Percentiles rank a stretch among this genome's conserved stretches.
Evolutionary conservation across 2,329 filamentous ascomycete genomes (phyloP).

Genomic region (Penicillium digitatum): DNA sequence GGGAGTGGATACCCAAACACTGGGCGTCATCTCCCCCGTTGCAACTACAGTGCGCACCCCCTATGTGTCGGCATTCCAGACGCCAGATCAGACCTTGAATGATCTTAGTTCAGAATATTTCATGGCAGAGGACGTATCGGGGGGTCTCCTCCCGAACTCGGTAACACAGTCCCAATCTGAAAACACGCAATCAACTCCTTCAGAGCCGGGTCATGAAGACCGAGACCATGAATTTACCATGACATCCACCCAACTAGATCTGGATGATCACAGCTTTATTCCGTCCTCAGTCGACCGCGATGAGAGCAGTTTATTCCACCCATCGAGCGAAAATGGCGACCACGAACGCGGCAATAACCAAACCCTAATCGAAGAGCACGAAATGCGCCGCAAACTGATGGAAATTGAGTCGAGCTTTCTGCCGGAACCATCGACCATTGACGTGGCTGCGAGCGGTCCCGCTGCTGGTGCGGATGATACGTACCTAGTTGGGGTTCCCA

Average conservation of each 20-base stretch:
- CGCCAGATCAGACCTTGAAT: constrained; percentile 32
- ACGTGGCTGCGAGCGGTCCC: constrained; percentile 29
- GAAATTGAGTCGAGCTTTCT: constrained; percentile 63
- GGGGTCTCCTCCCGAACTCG: constrained; percentile 22
- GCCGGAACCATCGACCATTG: constrained; percentile 51
- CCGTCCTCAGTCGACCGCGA: constrained; percentile 35
- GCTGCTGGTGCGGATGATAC: constrained; percentile 42
- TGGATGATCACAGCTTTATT: constrained; percentile 29
- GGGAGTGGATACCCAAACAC: constrained; percentile 28
- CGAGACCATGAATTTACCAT: constrained; percentile 16
- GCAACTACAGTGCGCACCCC: constrained; percentile 19
- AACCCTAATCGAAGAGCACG: constrained; percentile 52
- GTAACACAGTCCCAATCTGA: constrained; percentile 7
- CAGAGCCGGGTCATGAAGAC: constrained; percentile 14
- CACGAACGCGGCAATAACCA: constrained; percentile 37
- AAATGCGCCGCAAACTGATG: constrained; percentile 58
- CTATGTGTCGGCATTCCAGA: constrained; percentile 27
- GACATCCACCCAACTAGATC: constrained; percentile 17
- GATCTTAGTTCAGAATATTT: constrained; percentile 28
- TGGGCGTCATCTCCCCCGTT: constrained; percentile 30
- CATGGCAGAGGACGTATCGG: constrained; percentile 32
- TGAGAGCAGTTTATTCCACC: constrained; percentile 32
- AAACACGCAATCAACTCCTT: constrained; percentile 5
- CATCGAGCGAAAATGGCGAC: constrained; percentile 33
- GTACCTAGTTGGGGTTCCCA: constrained; percentile 39